Conservation (phyloP, 2,329 filamentous ascomycete species). For the Simplicillium sp. region DNA sequence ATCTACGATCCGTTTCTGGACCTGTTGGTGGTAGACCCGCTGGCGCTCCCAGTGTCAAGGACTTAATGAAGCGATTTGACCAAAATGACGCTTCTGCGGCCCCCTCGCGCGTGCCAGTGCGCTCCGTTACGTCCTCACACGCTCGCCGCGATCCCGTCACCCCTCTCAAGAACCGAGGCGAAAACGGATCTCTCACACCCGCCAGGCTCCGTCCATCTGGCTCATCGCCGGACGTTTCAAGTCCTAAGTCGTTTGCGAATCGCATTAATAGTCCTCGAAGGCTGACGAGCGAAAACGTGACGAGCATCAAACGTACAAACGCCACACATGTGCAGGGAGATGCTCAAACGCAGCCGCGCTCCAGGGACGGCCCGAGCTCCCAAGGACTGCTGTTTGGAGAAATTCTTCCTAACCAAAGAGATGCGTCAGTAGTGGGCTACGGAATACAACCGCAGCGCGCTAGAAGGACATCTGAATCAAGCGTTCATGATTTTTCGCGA, state of each 20-base stretch:
- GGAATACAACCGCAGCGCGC: slow-evolving; percentile 46
- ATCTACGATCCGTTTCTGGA: slow-evolving; percentile 45
- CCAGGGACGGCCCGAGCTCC: not conserved
- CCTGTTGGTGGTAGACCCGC: slow-evolving; percentile 37
- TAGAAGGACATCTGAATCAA: slow-evolving; percentile 65
- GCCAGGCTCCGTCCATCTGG: not conserved
- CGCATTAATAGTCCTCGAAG: slow-evolving; percentile 44
- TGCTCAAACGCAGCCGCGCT: no score
- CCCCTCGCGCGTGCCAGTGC: slow-evolving; percentile 21
- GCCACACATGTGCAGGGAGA: no score
- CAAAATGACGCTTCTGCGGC: slow-evolving; percentile 34
- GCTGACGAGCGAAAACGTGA: not conserved
- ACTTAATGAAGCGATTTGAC: slow-evolving; percentile 72
- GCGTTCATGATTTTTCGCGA: slow-evolving; percentile 42
- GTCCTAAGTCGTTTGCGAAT: slow-evolving; percentile 49
- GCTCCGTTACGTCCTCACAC: slow-evolving; percentile 13
- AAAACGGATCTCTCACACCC: not conserved
- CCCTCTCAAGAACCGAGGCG: slow-evolving; percentile 1
- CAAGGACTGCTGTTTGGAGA: slow-evolving; percentile 60
- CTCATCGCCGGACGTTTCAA: slow-evolving; percentile 14
- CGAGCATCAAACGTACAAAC: no score
- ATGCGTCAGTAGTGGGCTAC: slow-evolving; percentile 44
- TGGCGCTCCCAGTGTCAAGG: slow-evolving; percentile 62
- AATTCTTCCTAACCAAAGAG: slow-evolving; percentile 51
- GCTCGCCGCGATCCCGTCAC: not conserved